A percentile compares a stretch with the other conserved stretches of the same genome.
phyloP scores from a whole-genome alignment of 139 green algal species.

The Zygnema cylindricum region DNA sequence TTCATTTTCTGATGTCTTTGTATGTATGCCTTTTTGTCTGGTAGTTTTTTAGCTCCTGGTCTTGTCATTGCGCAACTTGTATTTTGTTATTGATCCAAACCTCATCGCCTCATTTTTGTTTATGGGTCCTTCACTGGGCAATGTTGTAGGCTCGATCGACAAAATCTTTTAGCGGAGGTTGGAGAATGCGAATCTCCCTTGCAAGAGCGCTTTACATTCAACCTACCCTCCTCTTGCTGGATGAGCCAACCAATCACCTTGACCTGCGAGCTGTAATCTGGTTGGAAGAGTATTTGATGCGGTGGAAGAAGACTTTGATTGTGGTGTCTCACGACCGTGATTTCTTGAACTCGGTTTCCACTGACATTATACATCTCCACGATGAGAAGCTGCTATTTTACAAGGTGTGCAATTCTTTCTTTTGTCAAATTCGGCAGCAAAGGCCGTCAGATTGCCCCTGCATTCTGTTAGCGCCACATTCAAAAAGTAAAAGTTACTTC shows the following conservation, averaged over 20 bases:
- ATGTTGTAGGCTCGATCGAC: constrained; percentile 73
- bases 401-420: constrained; percentile 54
- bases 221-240: constrained; percentile 96
- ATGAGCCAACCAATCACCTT: constrained; percentile 99
- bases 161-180: constrained; percentile 87
- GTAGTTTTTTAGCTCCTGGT: too few species aligned
- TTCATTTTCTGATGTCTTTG: too few species aligned
- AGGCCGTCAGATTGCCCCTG: too few species aligned
- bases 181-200: constrained; percentile 98
- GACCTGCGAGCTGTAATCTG: constrained; percentile 93
- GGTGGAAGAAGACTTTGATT: constrained; percentile 99
- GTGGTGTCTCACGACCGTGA: constrained; percentile 98
- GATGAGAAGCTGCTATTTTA: constrained; percentile 95
- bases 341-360: constrained; percentile 98
- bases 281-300: constrained; percentile 88
- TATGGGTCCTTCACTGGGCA: constrained; percentile 8
- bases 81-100: too few species aligned
- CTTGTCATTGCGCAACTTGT: too few species aligned
- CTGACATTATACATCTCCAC: constrained; percentile 99
- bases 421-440: too few species aligned
- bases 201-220: constrained; percentile 98
- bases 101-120: not conserved
- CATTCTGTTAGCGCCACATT: too few species aligned
- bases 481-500: too few species aligned
- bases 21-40: too few species aligned